phyloP scores from a whole-genome alignment of 208 protist species.

The Leishmania tropica region DNA sequence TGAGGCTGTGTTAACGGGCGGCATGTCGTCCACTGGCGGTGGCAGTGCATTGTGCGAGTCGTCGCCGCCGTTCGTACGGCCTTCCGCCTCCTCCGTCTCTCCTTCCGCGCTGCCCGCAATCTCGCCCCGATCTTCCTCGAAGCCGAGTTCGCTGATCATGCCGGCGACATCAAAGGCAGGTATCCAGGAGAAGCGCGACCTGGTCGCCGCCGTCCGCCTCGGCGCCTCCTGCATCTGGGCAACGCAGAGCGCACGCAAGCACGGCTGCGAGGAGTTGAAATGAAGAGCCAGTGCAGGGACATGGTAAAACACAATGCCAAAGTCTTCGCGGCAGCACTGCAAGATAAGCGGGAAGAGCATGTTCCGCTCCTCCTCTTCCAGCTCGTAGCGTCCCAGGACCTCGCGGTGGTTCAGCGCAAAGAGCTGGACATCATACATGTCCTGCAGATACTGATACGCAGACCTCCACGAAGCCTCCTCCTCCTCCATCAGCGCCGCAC shows the following conservation, averaged over 20 bases:
- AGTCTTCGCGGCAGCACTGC: conserved; percentile 40
- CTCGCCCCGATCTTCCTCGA: background rate
- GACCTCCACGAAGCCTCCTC: conserved; percentile 40
- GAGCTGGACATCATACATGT: conserved; percentile 58
- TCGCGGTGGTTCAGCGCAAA: conserved; percentile 59
- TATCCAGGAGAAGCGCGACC: conserved; percentile 17
- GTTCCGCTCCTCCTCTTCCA: conserved; percentile 50
- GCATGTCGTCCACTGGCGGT: background rate
- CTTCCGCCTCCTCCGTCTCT: background rate
- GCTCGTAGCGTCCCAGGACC: conserved; percentile 47
- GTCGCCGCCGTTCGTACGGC: no score
- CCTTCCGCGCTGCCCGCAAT: background rate
- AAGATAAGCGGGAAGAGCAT: conserved; percentile 40
- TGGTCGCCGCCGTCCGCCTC: background rate
- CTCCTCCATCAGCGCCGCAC: conserved; percentile 34
- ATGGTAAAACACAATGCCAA: conserved; percentile 54
- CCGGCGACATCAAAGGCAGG: background rate
- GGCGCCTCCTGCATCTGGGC: conserved; percentile 19
- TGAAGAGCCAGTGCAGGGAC: conserved; percentile 54
- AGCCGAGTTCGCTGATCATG: background rate
- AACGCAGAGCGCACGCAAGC: conserved; percentile 37
- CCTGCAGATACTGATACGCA: conserved; percentile 61
- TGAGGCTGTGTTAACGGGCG: background rate
- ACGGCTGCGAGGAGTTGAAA: conserved; percentile 15
- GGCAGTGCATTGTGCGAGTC: background rate